A percentile compares a stretch with the other conserved stretches of the same genome.
Evolutionary conservation across 805 yeast species (phyloP).

Genomic region (Candida yuanshanica): DNA sequence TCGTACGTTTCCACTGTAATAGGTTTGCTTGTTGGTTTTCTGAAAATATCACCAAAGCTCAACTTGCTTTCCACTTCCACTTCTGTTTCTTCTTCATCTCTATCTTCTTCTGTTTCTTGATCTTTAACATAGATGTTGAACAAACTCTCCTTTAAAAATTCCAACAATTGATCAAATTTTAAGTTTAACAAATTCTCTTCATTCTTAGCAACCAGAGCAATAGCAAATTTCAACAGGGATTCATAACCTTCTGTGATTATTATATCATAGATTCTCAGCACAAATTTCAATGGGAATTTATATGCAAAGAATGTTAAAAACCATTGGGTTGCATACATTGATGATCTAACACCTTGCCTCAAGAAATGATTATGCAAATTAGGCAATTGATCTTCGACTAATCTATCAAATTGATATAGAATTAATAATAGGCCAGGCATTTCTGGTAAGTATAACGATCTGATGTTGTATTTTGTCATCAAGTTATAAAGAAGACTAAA

Average conservation of each 20-base stretch:
- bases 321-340: slow-evolving; percentile 99
- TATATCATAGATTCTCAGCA: slow-evolving; percentile 80
- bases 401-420: slow-evolving; percentile 85
- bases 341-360: slow-evolving; percentile 82
- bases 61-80: slow-evolving; percentile 5
- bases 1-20: slow-evolving; percentile 39
- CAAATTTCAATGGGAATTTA: slow-evolving; percentile 87
- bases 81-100: slow-evolving; percentile 27
- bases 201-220: slow-evolving; percentile 71
- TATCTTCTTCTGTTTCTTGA: slow-evolving; percentile 15
- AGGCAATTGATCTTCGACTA: slow-evolving; percentile 75
- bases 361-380: slow-evolving; percentile 65
- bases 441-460: slow-evolving; percentile 74
- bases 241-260: slow-evolving; percentile 90
- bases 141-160: slow-evolving; percentile 71
- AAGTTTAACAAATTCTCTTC: slow-evolving; percentile 51
- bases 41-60: slow-evolving; percentile 13
- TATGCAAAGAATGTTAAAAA: slow-evolving; percentile 92
- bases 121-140: slow-evolving; percentile 62
- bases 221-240: slow-evolving; percentile 76
- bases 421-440: slow-evolving; percentile 90
- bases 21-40: slow-evolving; percentile 6
- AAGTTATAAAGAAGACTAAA: slow-evolving; percentile 74
- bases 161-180: slow-evolving; percentile 71
- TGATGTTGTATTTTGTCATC: slow-evolving; percentile 80